Conservation (phyloP, 345 rosid species). For the Gynandropsis gynandra region DNA sequence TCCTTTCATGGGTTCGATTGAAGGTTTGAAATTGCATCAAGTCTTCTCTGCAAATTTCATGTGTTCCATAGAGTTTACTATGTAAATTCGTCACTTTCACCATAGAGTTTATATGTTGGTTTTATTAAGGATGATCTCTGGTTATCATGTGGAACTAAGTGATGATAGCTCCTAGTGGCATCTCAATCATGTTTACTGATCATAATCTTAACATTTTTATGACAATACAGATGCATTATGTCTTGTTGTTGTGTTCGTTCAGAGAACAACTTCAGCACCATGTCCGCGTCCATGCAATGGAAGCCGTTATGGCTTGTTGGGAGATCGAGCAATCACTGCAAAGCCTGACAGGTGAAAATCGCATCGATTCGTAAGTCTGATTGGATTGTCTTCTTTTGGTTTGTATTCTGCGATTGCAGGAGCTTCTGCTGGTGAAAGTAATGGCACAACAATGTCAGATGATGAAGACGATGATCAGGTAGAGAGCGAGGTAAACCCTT, state of each 20-base stretch:
- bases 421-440: conserved; percentile 71
- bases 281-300: conserved; percentile 85
- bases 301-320: conserved; percentile 85
- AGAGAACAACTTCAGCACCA: conserved; percentile 87
- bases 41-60: background rate
- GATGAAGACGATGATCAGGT: conserved; percentile 74
- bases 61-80: background rate
- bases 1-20: no score
- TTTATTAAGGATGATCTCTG: background rate
- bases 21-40: background rate
- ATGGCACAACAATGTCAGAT: conserved; percentile 85
- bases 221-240: conserved; percentile 64
- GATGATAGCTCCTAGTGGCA: no score
- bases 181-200: conserved; percentile 10
- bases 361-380: background rate
- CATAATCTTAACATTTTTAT: conserved; percentile 9
- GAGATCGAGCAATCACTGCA: conserved; percentile 72
- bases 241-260: conserved; percentile 59
- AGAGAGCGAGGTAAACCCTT: conserved; percentile 58
- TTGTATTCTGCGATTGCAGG: conserved; percentile 34
- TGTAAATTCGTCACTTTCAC: no score
- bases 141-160: no score
- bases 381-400: background rate
- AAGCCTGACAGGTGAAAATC: conserved; percentile 49
- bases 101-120: background rate